Evolutionary conservation across 257 asterid genomes (phyloP).

Genomic region (Solanum boliviense): DNA sequence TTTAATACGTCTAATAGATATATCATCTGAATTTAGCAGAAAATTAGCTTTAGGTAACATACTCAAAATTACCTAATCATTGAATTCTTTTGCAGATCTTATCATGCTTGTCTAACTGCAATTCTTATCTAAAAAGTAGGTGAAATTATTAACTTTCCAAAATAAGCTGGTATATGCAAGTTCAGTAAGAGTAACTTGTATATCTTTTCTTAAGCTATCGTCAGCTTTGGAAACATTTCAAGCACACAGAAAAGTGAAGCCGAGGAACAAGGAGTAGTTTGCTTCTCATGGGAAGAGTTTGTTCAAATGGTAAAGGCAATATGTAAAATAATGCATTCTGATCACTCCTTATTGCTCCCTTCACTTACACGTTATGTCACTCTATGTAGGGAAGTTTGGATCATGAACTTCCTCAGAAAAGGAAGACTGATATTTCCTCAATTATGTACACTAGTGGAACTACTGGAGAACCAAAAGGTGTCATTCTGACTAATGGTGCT

Average conservation of each 20-base stretch:
- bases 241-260: conserved; percentile 55
- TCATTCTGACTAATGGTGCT: conserved; percentile 56
- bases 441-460: conserved; percentile 99
- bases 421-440: conserved; percentile 50
- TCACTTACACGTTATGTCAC: background rate
- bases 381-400: conserved; percentile 44
- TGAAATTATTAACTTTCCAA: background rate
- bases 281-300: conserved; percentile 88
- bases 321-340: background rate
- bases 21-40: background rate
- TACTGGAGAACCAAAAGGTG: conserved; percentile 96
- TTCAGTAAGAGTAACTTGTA: conserved; percentile 1
- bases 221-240: conserved; percentile 63
- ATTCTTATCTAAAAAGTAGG: conserved; percentile 63
- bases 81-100: conserved; percentile 50
- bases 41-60: background rate
- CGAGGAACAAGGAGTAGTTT: conserved; percentile 55
- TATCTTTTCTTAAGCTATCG: conserved; percentile 46
- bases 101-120: conserved; percentile 58
- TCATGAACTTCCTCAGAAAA: conserved; percentile 48
- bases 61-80: background rate
- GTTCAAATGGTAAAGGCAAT: conserved; percentile 33
- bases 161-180: background rate
- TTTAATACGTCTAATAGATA: background rate
- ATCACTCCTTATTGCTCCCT: background rate